Evolutionary conservation across 2,329 filamentous ascomycete genomes (phyloP).

Genomic region (Myriosclerotinia curreyana): DNA sequence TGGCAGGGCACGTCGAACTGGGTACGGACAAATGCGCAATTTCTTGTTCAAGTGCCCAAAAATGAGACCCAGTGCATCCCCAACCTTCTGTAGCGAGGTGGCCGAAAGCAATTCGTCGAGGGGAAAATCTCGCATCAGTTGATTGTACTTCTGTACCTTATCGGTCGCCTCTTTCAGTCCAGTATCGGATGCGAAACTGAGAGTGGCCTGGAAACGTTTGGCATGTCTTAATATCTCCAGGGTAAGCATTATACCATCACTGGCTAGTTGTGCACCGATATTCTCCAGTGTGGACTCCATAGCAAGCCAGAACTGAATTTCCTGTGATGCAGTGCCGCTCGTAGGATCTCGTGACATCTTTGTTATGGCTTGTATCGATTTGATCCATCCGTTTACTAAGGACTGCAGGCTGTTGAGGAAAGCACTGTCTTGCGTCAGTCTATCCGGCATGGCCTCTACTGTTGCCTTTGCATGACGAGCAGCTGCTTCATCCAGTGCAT

Average conservation of each 20-base stretch:
- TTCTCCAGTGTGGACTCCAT: constrained; percentile 93
- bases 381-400: constrained; percentile 97
- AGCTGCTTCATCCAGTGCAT: constrained; percentile 74
- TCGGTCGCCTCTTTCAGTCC: constrained; percentile 95
- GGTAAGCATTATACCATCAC: constrained; percentile 85
- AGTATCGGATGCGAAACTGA: constrained; percentile 95
- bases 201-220: constrained; percentile 95
- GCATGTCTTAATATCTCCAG: constrained; percentile 94
- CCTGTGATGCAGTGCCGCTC: constrained; percentile 80
- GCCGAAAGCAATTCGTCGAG: constrained; percentile 92
- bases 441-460: constrained; percentile 71
- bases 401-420: constrained; percentile 93
- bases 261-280: constrained; percentile 83
- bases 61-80: constrained; percentile 84
- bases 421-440: constrained; percentile 79
- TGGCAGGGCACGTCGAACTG: constrained; percentile 82
- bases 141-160: constrained; percentile 96
- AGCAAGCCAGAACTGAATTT: constrained; percentile 98
- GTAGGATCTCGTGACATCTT: constrained; percentile 84
- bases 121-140: constrained; percentile 97
- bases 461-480: constrained; percentile 64
- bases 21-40: constrained; percentile 92
- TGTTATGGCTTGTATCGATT: constrained; percentile 94
- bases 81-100: constrained; percentile 80
- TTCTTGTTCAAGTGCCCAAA: constrained; percentile 98